Conservation (phyloP, 768 basidiomycete species). For the Trametes maxima region DNA sequence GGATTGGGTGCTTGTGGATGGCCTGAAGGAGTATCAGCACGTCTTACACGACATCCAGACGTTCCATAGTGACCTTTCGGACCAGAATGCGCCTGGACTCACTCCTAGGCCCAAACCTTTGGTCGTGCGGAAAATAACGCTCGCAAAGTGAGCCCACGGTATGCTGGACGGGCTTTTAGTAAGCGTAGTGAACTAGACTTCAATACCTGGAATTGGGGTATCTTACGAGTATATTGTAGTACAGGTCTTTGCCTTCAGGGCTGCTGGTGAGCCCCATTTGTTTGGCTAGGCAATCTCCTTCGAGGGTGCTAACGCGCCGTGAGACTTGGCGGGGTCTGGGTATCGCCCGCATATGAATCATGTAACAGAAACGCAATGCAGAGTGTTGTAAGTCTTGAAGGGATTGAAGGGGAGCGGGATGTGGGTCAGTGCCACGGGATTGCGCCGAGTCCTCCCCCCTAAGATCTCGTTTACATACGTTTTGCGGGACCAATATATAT, state of each 20-base stretch:
- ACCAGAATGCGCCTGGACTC: not conserved
- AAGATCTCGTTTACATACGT: too few species aligned
- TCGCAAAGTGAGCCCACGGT: slow-evolving; percentile 13
- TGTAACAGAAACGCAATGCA: not conserved
- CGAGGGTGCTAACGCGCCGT: not conserved
- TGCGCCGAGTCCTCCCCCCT: too few species aligned
- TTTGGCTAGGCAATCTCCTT: not conserved
- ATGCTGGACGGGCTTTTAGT: not conserved
- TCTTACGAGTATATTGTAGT: not conserved
- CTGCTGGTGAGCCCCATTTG: not conserved
- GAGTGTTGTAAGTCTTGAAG: not conserved
- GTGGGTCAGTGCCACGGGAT: too few species aligned
- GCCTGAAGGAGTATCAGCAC: not conserved
- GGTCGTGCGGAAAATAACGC: not conserved
- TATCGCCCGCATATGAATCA: not conserved
- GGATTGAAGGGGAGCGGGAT: too few species aligned
- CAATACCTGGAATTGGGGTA: not conserved
- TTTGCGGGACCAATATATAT: too few species aligned
- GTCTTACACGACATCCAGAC: not conserved
- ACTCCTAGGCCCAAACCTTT: not conserved
- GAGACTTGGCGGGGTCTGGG: not conserved
- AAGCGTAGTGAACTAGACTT: too few species aligned
- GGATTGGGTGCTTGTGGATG: not conserved
- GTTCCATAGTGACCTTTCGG: not conserved
- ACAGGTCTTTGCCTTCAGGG: not conserved